Base-by-base conservation (phyloP, 2,329 filamentous ascomycete genomes). In the Eutypella sp. region DNA sequence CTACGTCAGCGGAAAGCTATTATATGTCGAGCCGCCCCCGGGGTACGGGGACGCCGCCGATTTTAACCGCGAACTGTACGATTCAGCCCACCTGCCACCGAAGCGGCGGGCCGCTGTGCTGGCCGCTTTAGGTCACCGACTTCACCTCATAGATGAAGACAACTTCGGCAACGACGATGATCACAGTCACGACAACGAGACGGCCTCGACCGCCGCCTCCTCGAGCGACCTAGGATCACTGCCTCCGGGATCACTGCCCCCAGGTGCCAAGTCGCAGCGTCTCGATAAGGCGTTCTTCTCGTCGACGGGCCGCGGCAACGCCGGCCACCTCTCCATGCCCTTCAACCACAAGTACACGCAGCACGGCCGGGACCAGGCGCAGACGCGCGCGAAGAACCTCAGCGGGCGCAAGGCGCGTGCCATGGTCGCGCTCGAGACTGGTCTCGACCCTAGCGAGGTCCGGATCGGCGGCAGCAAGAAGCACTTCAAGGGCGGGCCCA, bases 1-100 rank as follows among this genome's bases (percentile, higher is more conserved):
- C 70, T 99, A 97, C 61, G 93, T 99, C 56, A 95, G 86, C 63
- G 93, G 93, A 51, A 97, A 96, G 70, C 79, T 99, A 0, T 78
- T 97, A 5, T 97, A 86, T 71, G 93, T 90, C 55, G 85, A 92
- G 58, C 91, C 93, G 4, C 93, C 93, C 0, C 91, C 91, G 0
- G 71, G 71, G 4, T 78, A 84, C 24, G 80, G 86, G 33, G 87
- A 96, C 56, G 73, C 81, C 1, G 70, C 72, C 41, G 80, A 85
- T 44, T 99, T 97, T 76, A 99, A 99, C 69, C 73, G 76, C 41
- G 91, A 95, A 48, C 81, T 97, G 4, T 97, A 97, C 67, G 86
- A 95, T 59, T 74, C 85, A 39, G 74, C 76, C 0, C 88, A 96
- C 61, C 77, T 97, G 3, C 92, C 92, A 1, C 81, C 84, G 53